These are phyloP conservation scores for Lactifluus volemus DNA, from an alignment of 768 basidiomycete genomes.

Conservation along the genomic window DNA sequence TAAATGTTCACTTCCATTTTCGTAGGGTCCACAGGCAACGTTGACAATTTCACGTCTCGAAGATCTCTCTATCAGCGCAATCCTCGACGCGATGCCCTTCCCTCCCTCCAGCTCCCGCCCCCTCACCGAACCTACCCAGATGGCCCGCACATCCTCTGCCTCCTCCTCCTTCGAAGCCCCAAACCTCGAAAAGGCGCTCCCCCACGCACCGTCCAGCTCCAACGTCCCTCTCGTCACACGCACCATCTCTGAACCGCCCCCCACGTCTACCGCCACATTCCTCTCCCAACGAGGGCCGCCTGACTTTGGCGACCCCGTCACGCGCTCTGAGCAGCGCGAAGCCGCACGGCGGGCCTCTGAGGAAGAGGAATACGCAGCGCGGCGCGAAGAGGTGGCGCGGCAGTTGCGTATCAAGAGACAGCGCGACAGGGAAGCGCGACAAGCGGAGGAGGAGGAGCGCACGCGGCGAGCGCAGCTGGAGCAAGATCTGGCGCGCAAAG, in stretches of 20 bases:
- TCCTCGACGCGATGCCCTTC: conserved; percentile 11
- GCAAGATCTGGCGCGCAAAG: conserved; percentile 4
- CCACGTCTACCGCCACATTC: not conserved
- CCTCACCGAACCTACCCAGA: not conserved
- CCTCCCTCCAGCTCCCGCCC: not conserved
- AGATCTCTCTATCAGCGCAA: not conserved
- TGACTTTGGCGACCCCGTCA: conserved; percentile 5
- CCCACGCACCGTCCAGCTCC: not conserved
- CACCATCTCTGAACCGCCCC: conserved; percentile 1
- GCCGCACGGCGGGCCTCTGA: no score
- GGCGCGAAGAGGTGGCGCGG: conserved; percentile 4
- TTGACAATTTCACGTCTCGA: conserved; percentile 12
- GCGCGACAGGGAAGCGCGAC: conserved; percentile 6
- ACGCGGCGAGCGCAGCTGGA: conserved; percentile 7
- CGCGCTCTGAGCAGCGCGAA: conserved; percentile 4
- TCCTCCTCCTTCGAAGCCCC: not conserved
- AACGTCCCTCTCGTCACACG: not conserved
- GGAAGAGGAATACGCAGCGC: no score
- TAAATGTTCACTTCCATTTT: not conserved
- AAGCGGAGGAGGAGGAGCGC: conserved; percentile 1
- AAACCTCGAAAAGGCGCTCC: conserved; percentile 9
- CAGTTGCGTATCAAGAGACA: conserved; percentile 14
- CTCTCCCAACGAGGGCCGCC: conserved; percentile 4
- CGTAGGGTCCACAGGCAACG: conserved; percentile 11
- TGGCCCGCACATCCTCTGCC: conserved; percentile 1